Conservation (phyloP, 768 basidiomycete species). For the Termitomyces sp. region DNA sequence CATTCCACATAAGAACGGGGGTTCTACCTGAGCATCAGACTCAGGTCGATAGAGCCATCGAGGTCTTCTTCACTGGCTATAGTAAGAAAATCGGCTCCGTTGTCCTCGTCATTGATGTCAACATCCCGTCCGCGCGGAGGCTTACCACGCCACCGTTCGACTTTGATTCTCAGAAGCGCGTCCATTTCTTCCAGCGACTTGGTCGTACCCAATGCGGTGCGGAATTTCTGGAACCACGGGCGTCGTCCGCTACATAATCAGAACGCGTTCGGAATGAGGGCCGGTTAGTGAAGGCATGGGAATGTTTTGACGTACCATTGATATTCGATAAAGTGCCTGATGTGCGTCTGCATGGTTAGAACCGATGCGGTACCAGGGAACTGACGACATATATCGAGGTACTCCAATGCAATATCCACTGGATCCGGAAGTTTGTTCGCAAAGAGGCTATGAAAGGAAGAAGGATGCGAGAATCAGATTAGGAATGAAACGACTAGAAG, state of each 20-base stretch:
- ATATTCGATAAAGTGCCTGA: slow-evolving; percentile 66
- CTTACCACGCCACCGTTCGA: slow-evolving; percentile 50
- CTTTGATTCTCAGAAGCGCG: slow-evolving; percentile 38
- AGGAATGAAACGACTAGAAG: background rate
- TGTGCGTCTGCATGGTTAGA: slow-evolving; percentile 56
- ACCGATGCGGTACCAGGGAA: slow-evolving; percentile 52
- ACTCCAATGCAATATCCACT: slow-evolving; percentile 65
- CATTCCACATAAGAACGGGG: background rate
- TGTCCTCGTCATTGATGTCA: slow-evolving; percentile 15
- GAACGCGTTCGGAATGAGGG: slow-evolving; percentile 11
- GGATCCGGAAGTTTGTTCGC: slow-evolving; percentile 55
- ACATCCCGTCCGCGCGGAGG: slow-evolving; percentile 25
- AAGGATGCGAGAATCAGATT: slow-evolving; percentile 7
- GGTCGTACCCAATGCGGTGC: slow-evolving; percentile 41
- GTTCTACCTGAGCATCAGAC: slow-evolving; percentile 9
- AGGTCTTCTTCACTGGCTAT: slow-evolving; percentile 11
- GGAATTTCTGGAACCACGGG: slow-evolving; percentile 59
- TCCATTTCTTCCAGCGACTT: slow-evolving; percentile 47
- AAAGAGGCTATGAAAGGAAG: slow-evolving; percentile 49
- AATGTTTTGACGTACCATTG: slow-evolving; percentile 51
- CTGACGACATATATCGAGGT: slow-evolving; percentile 56
- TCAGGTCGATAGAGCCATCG: slow-evolving; percentile 11
- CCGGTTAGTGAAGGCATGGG: slow-evolving; percentile 11
- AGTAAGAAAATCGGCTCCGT: slow-evolving; percentile 13
- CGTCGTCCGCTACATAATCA: slow-evolving; percentile 40